Evolutionary conservation across 495 filamentous ascomycete species (phyloP).

Genomic region (Penicillium ochrochloron): DNA sequence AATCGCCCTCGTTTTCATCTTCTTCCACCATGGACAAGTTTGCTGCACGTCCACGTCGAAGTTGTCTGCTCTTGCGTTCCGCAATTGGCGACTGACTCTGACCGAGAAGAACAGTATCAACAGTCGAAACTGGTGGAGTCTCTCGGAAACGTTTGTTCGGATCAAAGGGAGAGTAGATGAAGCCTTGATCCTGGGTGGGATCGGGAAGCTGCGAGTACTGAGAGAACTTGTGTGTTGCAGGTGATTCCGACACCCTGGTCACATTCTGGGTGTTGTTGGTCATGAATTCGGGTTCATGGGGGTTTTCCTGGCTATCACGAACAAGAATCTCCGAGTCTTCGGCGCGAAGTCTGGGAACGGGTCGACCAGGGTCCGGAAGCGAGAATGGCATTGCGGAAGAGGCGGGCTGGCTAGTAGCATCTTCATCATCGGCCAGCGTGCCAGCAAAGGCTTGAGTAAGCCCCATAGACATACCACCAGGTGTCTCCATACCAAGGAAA

Average conservation of each 20-base stretch:
- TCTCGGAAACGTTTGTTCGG: slow-evolving; percentile 62
- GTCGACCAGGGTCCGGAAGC: slow-evolving; percentile 58
- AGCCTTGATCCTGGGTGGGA: slow-evolving; percentile 86
- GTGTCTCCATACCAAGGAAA: slow-evolving; percentile 61
- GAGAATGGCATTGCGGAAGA: slow-evolving; percentile 52
- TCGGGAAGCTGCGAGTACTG: slow-evolving; percentile 69
- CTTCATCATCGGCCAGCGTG: slow-evolving; percentile 75
- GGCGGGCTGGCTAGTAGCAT: slow-evolving; percentile 39
- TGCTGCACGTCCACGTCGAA: slow-evolving; percentile 49
- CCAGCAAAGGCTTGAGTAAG: slow-evolving; percentile 93
- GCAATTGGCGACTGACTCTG: slow-evolving; percentile 64
- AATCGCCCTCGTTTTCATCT: slow-evolving; percentile 37
- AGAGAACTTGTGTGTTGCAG: slow-evolving; percentile 50
- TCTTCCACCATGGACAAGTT: slow-evolving; percentile 49
- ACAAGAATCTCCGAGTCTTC: slow-evolving; percentile 62
- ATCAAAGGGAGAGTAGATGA: slow-evolving; percentile 62
- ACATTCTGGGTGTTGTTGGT: slow-evolving; percentile 38
- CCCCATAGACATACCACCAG: slow-evolving; percentile 64
- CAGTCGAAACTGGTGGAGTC: slow-evolving; percentile 64
- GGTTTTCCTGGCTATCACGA: slow-evolving; percentile 64
- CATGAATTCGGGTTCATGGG: slow-evolving; percentile 38
- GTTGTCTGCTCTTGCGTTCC: slow-evolving; percentile 62
- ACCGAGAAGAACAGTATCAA: slow-evolving; percentile 67
- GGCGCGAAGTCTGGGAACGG: slow-evolving; percentile 45
- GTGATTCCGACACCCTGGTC: slow-evolving; percentile 47